phyloP scores from a whole-genome alignment of 257 asterid species.

The Echium plantagineum region DNA sequence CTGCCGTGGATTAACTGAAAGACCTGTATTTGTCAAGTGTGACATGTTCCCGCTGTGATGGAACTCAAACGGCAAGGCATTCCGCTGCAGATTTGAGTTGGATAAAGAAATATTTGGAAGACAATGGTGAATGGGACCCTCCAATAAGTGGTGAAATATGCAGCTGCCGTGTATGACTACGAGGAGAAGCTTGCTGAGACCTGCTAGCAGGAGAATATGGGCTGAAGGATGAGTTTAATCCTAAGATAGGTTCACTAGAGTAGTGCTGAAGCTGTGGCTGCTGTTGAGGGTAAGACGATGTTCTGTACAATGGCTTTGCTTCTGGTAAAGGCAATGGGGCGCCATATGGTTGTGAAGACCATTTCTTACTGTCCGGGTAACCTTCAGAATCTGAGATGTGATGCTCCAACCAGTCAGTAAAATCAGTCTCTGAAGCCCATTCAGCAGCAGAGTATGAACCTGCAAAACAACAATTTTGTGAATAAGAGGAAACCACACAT shows the following conservation, averaged over 20 bases:
- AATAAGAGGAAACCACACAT: not conserved
- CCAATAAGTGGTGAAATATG: conserved; percentile 33
- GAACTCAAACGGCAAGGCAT: conserved; percentile 40
- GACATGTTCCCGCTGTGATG: conserved; percentile 64
- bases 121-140: conserved; percentile 33
- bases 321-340: conserved; percentile 35
- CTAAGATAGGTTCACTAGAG: conserved; percentile 60
- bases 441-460: conserved; percentile 76
- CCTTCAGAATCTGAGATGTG: conserved; percentile 41
- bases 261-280: conserved; percentile 41
- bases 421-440: conserved; percentile 55
- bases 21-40: conserved; percentile 48
- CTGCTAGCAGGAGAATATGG: conserved; percentile 60
- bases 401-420: conserved; percentile 44
- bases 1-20: conserved; percentile 40
- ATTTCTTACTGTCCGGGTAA: conserved; percentile 37
- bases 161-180: conserved; percentile 28
- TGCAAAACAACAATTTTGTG: conserved; percentile 8
- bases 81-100: conserved; percentile 44
- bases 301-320: conserved; percentile 42
- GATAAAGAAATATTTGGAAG: conserved; percentile 47
- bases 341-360: conserved; percentile 56
- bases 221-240: conserved; percentile 58
- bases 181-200: conserved; percentile 66
- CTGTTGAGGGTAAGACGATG: conserved; percentile 75